Conservation (phyloP, 176 grass and related monocot genomes). For the Juncus effusus region DNA sequence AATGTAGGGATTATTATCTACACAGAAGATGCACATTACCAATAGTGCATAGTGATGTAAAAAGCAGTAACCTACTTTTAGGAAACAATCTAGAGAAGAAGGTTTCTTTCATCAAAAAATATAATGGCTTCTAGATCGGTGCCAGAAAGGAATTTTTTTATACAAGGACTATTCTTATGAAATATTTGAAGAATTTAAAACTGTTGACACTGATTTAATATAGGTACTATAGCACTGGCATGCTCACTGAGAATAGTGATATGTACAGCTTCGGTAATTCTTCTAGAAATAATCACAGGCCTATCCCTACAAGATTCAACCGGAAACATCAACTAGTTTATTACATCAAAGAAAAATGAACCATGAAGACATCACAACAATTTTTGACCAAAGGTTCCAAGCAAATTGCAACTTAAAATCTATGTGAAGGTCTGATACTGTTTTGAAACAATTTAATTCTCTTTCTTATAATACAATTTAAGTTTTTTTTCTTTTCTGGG, state of each 20-base stretch:
- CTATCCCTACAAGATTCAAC: background rate
- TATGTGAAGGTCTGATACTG: background rate
- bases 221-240: background rate
- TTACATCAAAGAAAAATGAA: constrained; percentile 7
- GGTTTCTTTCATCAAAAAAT: background rate
- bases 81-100: constrained; percentile 23
- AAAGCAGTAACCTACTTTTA: constrained; percentile 31
- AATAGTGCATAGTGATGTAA: constrained; percentile 38
- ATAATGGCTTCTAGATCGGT: too few relatives aligned
- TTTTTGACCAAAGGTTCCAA: background rate
- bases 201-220: background rate
- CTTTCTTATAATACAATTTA: too few relatives aligned
- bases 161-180: too few relatives aligned
- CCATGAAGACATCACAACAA: background rate
- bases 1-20: constrained; percentile 30
- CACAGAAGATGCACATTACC: constrained; percentile 34
- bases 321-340: background rate
- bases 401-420: constrained; percentile 13
- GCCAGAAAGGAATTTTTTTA: too few relatives aligned
- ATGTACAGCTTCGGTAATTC: constrained; percentile 16
- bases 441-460: too few relatives aligned
- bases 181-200: too few relatives aligned
- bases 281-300: constrained; percentile 14
- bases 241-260: constrained; percentile 9
- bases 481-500: too few relatives aligned